Base-by-base conservation (phyloP, 1,284 basidiomycete genomes). In the Leccinum fallax region DNA sequence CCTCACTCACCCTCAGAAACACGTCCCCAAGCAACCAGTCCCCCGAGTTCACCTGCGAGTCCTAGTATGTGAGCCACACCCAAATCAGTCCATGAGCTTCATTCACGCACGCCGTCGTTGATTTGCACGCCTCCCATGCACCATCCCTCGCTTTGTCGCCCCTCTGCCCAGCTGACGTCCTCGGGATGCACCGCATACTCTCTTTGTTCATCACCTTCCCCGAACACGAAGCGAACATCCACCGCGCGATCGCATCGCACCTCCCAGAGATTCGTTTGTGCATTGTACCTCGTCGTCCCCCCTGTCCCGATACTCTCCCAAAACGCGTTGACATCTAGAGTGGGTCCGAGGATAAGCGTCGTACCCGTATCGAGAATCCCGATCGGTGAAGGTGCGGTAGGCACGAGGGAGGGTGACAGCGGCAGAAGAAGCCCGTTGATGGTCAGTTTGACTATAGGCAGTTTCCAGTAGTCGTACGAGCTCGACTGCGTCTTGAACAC, bases 1-100 rank as follows among this genome's bases (percentile, higher is more conserved):
- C 2, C 49, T 5, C 26, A 75, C 79, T 60, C 63, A 83, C 84
- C 66, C 85, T 79, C 60, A 87, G 76, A 65, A 85, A 87, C 19
- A 80, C 77, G 62, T 84, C 84, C 15, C 85, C 85, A 21, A 86
- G 76, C 16, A 87, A 76, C 86, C 86, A 87, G 70, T 87, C 86
- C 4, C 83, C 84, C n/a, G 83, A 82, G 65, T 80, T 80, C 43
- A 87, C 81, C 81, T 86, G 64, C 40, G 15, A 26, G 16, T 36
- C 28, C 26, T 1, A 16, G 40, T 3, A 48, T 19, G 28, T 68
- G 5, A 72, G 64, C 26, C 30, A 32, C 28, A 32, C n/a, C 26
- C 24, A 16, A 57, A 51, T 24, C 26, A 1, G 2, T n/a, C 5
- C 16, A 54, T 5, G 2, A 19, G n/a, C 1, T 48, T 48, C 15